Evolutionary conservation across 1,139 yeast species (phyloP).

Genomic region (Yamadazyma atlantica): DNA sequence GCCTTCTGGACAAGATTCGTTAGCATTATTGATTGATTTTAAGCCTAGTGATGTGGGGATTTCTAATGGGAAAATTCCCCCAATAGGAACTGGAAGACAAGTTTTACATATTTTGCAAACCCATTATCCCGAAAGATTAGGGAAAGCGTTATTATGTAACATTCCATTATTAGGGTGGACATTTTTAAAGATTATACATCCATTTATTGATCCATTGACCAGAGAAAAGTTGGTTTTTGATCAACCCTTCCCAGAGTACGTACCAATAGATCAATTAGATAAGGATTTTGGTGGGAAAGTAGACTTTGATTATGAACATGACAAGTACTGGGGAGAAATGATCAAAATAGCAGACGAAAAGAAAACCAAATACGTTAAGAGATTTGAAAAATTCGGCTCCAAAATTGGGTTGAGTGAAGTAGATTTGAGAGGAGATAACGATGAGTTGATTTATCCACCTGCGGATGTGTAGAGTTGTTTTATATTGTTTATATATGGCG

Average conservation of each 20-base stretch:
- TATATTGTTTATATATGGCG: constrained; percentile 1
- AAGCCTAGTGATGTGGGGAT: constrained; percentile 49
- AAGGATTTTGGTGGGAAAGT: constrained; percentile 45
- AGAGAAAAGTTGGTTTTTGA: constrained; percentile 50
- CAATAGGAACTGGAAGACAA: constrained; percentile 73
- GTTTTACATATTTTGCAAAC: constrained; percentile 69
- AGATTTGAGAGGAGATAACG: constrained; percentile 65
- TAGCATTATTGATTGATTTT: constrained; percentile 48
- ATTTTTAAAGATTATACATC: constrained; percentile 46
- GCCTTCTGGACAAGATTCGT: constrained; percentile 52
- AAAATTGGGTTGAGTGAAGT: constrained; percentile 56
- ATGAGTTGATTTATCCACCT: constrained; percentile 36
- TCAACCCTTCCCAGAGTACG: constrained; percentile 47
- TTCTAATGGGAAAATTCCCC: constrained; percentile 72
- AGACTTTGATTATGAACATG: constrained; percentile 45
- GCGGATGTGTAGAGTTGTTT: constrained; percentile 22
- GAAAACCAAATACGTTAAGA: constrained; percentile 33
- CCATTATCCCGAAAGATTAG: constrained; percentile 50
- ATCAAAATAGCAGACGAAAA: constrained; percentile 38
- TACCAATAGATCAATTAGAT: constrained; percentile 47
- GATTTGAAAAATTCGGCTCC: constrained; percentile 41
- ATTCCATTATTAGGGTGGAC: constrained; percentile 51
- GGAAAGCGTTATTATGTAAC: constrained; percentile 47
- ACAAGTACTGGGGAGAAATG: constrained; percentile 45
- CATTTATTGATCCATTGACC: constrained; percentile 51